Base-by-base conservation (phyloP, 805 yeast species). In the Cyberlindnera mississippiensis region DNA sequence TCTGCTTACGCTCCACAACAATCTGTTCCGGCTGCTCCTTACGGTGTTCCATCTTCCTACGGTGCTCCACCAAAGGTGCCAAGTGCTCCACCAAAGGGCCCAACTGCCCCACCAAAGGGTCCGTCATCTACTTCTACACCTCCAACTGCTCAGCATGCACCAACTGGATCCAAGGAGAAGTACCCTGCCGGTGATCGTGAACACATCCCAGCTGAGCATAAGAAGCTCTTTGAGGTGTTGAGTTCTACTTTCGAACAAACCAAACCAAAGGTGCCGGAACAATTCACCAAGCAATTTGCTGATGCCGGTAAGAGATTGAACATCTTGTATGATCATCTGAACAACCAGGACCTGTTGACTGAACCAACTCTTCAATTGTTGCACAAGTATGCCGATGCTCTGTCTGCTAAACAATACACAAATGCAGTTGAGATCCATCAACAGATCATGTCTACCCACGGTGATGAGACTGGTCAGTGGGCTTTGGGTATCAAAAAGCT, bases 381-480 rank as follows among this genome's bases (percentile, higher is more conserved):
- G 62, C 63, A 66, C 35, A 64, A 68, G 20, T 60, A 89, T 33
- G 67, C 78, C 15, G 63, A 58, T 9, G 66, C 78, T 1, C 61
- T 93, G 52, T 8, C 26, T 4, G 61, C 56, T 10, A 72, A 73
- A 45, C 82, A 87, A 45, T 85, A 67, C 58, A 61, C 63, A 4
- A 67, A 67, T 13, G 97, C 98, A 1, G 63, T 72, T 39, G 62
- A 71, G 2, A 52, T 76, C 27, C 78, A 77, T 47, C 60, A 70
- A 28, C 76, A 78, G 38, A 73, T 93, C 46, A 76, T 84, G 17
- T 73, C 87, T 7, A 73, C 76, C 28, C 73, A 76, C 48, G 73
- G 82, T 18, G 77, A 74, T 18, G 95, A 90, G 62, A 78, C 84
- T 49, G 96, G 96, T 12, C 80, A 83, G 55, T 93, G 99, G 99